These are phyloP conservation scores for Streptanthus diversifolius DNA, from an alignment of 345 rosid species.

Conservation along the genomic window DNA sequence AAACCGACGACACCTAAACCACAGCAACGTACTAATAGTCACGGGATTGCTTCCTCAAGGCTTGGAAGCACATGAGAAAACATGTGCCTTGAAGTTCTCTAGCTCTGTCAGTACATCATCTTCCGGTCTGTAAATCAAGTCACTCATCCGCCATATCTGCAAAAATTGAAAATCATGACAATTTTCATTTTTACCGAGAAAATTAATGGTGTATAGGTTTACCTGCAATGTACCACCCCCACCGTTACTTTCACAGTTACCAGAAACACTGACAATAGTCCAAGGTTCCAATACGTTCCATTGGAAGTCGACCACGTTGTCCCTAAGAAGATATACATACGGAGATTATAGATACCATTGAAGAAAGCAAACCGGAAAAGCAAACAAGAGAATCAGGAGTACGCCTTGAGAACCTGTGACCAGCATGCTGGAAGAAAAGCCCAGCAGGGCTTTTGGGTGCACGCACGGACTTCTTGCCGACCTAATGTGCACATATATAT, in stretches of 20 bases:
- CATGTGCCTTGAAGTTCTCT: constrained; percentile 75
- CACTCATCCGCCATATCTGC: constrained; percentile 96
- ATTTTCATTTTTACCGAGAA: constrained; percentile 1
- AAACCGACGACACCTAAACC: not conserved
- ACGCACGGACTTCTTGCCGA: constrained; percentile 31
- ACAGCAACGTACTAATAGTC: not conserved
- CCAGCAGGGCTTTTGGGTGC: constrained; percentile 37
- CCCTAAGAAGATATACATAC: constrained; percentile 39
- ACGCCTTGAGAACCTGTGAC: constrained; percentile 33
- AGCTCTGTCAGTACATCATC: constrained; percentile 89
- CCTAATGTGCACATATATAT: constrained; percentile 8
- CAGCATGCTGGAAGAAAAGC: constrained; percentile 42
- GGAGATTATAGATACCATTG: not conserved
- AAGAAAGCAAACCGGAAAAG: not conserved
- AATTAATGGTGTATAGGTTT: not conserved
- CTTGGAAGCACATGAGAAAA: constrained; percentile 46
- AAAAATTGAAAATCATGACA: not conserved
- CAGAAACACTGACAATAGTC: constrained; percentile 87
- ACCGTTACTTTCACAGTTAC: constrained; percentile 71
- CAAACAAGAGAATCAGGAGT: not conserved
- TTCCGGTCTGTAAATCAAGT: constrained; percentile 77
- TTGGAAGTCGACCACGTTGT: constrained; percentile 86
- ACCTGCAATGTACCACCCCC: constrained; percentile 97
- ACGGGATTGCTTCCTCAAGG: not conserved
- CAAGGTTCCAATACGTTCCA: constrained; percentile 83